phyloP scores from a whole-genome alignment of 495 filamentous ascomycete species.

The Podospora anserina region DNA sequence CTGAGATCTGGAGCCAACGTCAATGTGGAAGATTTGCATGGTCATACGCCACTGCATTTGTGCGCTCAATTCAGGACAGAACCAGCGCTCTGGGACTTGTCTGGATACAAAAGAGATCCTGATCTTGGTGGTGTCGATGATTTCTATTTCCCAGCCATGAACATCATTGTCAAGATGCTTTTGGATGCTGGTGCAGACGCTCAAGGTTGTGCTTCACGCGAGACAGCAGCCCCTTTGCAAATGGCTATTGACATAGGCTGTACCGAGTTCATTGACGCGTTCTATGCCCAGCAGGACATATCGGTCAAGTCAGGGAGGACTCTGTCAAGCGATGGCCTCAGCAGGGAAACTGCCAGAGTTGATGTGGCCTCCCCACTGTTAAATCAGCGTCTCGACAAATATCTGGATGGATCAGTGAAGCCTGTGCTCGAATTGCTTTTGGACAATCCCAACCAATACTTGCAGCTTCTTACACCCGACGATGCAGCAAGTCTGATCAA shows the following conservation, averaged over 20 bases:
- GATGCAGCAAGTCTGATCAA: neutral
- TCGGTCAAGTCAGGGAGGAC: too few species aligned
- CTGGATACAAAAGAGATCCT: neutral
- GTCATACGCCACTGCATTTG: slow-evolving; percentile 19
- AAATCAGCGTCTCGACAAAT: too few species aligned
- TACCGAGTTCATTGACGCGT: too few species aligned
- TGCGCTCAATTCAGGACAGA: neutral
- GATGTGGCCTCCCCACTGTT: too few species aligned
- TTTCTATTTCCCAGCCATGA: neutral
- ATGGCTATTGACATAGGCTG: too few species aligned
- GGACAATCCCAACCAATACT: neutral
- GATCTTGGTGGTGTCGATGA: neutral
- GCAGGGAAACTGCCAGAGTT: too few species aligned
- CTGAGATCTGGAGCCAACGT: slow-evolving; percentile 21
- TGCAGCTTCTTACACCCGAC: neutral
- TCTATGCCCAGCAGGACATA: too few species aligned
- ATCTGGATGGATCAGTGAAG: too few species aligned
- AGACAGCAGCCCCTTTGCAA: too few species aligned
- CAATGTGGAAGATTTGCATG: slow-evolving; percentile 11
- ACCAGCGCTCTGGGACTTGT: neutral
- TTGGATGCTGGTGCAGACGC: neutral
- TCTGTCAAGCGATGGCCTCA: too few species aligned
- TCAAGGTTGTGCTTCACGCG: too few species aligned
- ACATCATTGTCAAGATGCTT: neutral
- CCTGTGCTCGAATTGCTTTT: neutral